Percentiles rank a stretch among this genome's conserved stretches.
Conservation (phyloP, 371 early-diverging fungal species). For the Syncephalastrum monosporum region DNA sequence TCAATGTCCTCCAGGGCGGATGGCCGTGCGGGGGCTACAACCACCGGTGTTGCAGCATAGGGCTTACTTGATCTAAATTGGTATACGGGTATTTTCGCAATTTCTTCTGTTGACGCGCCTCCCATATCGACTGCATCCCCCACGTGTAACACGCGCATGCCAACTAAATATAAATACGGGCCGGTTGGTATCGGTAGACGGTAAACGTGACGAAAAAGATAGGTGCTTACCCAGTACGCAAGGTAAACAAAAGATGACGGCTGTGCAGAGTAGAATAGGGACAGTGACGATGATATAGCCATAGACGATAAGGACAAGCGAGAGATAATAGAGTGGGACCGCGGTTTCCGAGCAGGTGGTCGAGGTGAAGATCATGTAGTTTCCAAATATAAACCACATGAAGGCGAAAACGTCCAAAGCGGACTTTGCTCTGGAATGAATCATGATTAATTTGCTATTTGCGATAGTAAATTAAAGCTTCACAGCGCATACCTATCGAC, state of each 20-base stretch:
- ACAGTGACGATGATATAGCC: constrained; percentile 69
- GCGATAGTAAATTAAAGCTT: neutral
- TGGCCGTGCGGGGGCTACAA: constrained; percentile 4
- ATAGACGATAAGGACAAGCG: constrained; percentile 59
- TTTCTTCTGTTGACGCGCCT: constrained; percentile 61
- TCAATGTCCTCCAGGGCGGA: neutral
- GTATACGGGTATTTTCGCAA: constrained; percentile 53
- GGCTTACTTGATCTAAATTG: constrained; percentile 30
- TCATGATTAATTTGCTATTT: too few relatives aligned
- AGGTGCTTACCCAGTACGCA: constrained; percentile 48
- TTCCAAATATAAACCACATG: constrained; percentile 71
- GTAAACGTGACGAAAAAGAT: neutral
- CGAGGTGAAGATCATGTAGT: constrained; percentile 65
- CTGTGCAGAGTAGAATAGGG: constrained; percentile 60
- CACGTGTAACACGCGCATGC: constrained; percentile 60
- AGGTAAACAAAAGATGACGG: constrained; percentile 68
- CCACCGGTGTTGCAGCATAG: neutral
- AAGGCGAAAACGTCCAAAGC: constrained; percentile 63
- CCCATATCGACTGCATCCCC: constrained; percentile 58
- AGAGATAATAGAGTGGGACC: constrained; percentile 57
- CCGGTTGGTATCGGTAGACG: neutral
- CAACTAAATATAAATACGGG: constrained; percentile 24
- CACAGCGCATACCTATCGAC: constrained; percentile 23
- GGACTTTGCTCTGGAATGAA: constrained; percentile 40
- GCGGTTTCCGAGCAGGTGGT: constrained; percentile 51